These are phyloP conservation scores for Skeletonema grethae DNA, from an alignment of 108 stramenopile genomes.

Conservation along the genomic window DNA sequence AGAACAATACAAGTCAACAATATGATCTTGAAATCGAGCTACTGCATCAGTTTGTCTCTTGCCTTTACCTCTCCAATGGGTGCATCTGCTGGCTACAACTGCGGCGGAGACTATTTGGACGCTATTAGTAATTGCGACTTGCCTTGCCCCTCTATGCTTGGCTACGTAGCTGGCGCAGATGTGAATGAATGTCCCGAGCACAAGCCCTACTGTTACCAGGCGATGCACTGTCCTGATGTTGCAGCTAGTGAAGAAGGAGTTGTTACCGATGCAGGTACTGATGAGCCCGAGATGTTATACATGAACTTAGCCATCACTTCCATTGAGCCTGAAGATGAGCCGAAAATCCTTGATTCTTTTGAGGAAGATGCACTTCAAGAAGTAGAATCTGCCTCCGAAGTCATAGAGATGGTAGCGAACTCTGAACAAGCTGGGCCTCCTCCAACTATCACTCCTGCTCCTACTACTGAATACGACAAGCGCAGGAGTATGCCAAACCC, in stretches of 20 bases:
- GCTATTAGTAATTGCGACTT: conserved; percentile 18
- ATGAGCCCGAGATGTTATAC: background rate
- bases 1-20: background rate
- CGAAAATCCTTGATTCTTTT: background rate
- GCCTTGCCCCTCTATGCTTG: conserved; percentile 18
- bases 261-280: background rate
- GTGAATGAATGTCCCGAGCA: conserved; percentile 29
- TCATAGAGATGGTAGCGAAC: too few species aligned
- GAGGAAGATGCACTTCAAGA: background rate
- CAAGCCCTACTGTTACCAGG: conserved; percentile 27
- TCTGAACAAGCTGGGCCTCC: too few species aligned
- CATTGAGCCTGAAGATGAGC: background rate
- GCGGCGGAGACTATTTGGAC: conserved; percentile 15
- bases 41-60: background rate
- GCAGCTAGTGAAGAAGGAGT: background rate
- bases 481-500: background rate
- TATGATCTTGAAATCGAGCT: conserved; percentile 1
- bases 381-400: background rate
- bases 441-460: background rate
- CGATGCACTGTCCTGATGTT: background rate
- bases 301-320: background rate
- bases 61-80: background rate
- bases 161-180: conserved; percentile 1
- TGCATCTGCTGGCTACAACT: conserved; percentile 15
- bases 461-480: background rate